A percentile compares a stretch with the other conserved stretches of the same genome.
Conservation (phyloP, 169 alveolate genomes). For the Babesia ovata region DNA sequence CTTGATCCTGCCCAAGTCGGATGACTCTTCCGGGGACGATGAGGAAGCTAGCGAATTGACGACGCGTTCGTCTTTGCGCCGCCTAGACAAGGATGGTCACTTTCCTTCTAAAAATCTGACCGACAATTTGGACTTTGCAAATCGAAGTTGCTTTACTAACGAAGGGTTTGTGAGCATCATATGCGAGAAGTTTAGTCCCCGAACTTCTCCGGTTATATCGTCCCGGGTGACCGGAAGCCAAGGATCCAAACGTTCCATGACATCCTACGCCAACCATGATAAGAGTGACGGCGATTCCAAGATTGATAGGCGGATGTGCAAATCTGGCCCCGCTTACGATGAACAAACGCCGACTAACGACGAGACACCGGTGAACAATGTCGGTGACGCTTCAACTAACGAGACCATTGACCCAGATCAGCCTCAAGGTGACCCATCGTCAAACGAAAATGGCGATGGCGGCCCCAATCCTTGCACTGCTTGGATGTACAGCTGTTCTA, state of each 20-base stretch:
- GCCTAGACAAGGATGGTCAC: conserved; percentile 1
- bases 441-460: neutral
- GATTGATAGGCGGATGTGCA: neutral
- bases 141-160: neutral
- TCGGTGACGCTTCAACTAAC: neutral
- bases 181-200: neutral
- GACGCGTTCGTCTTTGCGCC: neutral
- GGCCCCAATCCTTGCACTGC: neutral
- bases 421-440: neutral
- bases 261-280: neutral
- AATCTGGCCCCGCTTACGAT: neutral
- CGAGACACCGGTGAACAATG: neutral
- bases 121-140: neutral
- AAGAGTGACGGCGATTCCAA: neutral
- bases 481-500: neutral
- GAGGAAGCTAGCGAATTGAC: neutral
- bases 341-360: neutral
- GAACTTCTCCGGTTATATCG: neutral
- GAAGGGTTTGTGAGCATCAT: conserved; percentile 5
- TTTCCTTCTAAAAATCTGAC: neutral
- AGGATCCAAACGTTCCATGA: neutral
- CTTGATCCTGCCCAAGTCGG: conserved; percentile 26
- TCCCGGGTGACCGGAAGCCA: neutral
- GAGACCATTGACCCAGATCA: neutral
- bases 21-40: neutral